Evolutionary conservation across 2,329 filamentous ascomycete genomes (phyloP).

Genomic region (Metarhizium album): DNA sequence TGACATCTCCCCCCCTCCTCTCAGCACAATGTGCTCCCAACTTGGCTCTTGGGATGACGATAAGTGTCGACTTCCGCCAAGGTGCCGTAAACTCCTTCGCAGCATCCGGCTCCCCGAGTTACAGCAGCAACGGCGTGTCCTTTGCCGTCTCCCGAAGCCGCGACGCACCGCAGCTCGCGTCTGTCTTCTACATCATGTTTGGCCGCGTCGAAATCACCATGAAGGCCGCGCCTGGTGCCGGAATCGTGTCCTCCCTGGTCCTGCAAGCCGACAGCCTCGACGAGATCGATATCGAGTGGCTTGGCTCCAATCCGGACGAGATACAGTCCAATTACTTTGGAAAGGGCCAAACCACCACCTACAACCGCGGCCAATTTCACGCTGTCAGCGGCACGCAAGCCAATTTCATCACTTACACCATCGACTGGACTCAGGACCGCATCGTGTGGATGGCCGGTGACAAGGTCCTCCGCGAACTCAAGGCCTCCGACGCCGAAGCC

Average conservation of each 20-base stretch:
- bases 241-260: conserved; percentile 88
- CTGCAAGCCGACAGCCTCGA: conserved; percentile 86
- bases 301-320: conserved; percentile 63
- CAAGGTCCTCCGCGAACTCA: conserved; percentile 64
- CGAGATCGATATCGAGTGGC: conserved; percentile 96
- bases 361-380: conserved; percentile 80
- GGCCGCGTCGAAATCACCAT: conserved; percentile 78
- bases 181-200: conserved; percentile 99
- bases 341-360: conserved; percentile 76
- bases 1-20: background rate
- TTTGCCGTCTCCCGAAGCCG: conserved; percentile 72
- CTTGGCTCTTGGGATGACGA: conserved; percentile 72
- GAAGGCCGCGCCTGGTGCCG: conserved; percentile 76
- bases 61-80: conserved; percentile 72
- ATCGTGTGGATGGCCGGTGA: conserved; percentile 83
- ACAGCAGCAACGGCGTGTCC: conserved; percentile 63
- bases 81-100: conserved; percentile 72
- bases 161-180: conserved; percentile 76
- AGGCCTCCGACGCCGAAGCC: conserved; percentile 53
- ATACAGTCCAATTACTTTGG: conserved; percentile 98
- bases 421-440: conserved; percentile 82
- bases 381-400: conserved; percentile 56
- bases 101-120: conserved; percentile 57
- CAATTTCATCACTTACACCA: conserved; percentile 71
- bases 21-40: conserved; percentile 58